These are phyloP conservation scores for Colletotrichum sp. DNA, from an alignment of 2,329 filamentous ascomycete species.

Conservation along the genomic window DNA sequence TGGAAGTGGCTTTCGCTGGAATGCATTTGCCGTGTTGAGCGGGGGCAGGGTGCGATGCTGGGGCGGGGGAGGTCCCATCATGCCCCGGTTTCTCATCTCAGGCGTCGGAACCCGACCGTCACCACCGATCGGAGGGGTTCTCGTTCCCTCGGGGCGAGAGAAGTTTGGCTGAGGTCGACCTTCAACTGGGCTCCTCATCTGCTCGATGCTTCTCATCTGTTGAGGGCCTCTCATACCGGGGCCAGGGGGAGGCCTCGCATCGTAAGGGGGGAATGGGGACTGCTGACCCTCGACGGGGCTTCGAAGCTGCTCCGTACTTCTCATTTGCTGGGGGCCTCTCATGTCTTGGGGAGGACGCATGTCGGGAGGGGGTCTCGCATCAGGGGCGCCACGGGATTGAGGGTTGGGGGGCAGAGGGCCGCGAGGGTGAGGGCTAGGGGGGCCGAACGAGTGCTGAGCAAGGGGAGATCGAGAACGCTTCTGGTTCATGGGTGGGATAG, in stretches of 20 bases:
- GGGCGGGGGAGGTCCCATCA: constrained; percentile 17
- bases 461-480: constrained; percentile 52
- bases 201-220: not conserved
- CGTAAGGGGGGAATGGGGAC: not conserved
- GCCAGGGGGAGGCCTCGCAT: not conserved
- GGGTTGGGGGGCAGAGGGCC: constrained; percentile 34
- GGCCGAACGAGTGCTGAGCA: constrained; percentile 37
- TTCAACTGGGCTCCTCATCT: not conserved
- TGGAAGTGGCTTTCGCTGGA: constrained; percentile 58
- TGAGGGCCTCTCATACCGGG: not conserved
- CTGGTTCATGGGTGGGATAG: constrained; percentile 43
- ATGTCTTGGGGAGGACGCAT: constrained; percentile 6
- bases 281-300: not conserved
- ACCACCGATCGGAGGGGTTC: constrained; percentile 18
- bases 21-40: constrained; percentile 36
- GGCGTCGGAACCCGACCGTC: constrained; percentile 17
- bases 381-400: constrained; percentile 18
- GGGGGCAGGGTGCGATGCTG: constrained; percentile 2
- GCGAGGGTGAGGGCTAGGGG: constrained; percentile 34
- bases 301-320: not conserved
- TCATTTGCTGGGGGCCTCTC: not conserved
- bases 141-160: constrained; percentile 19
- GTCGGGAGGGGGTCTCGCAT: not conserved
- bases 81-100: constrained; percentile 26
- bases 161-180: constrained; percentile 19